phyloP scores from a whole-genome alignment of 2,329 filamentous ascomycete species.

The Calonectria honghensis region DNA sequence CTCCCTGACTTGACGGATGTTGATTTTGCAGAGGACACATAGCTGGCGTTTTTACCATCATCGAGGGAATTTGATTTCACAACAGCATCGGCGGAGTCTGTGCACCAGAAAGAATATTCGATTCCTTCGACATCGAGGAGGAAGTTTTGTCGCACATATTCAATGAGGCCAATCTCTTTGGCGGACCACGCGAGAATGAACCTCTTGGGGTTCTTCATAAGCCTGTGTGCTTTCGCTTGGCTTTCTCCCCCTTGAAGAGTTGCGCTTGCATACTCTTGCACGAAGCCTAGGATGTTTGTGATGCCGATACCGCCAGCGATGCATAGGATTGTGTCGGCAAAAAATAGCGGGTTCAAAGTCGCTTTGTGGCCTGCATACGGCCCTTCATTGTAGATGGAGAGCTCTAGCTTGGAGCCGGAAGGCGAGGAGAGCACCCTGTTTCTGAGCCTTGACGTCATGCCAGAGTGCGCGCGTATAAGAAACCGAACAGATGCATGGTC shows the following conservation, averaged over 20 bases:
- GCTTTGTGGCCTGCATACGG: conserved; percentile 24
- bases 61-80: neutral
- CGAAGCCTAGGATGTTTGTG: conserved; percentile 17
- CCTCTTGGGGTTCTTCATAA: neutral
- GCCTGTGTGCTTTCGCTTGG: neutral
- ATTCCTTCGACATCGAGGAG: neutral
- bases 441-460: neutral
- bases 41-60: neutral
- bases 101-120: conserved; percentile 10
- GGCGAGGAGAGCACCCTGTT: neutral
- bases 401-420: neutral
- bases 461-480: neutral
- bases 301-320: conserved; percentile 36
- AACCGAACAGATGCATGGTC: neutral
- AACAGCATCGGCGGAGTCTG: neutral
- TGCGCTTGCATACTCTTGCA: neutral
- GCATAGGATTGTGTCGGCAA: conserved; percentile 25
- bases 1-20: neutral
- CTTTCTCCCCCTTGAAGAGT: neutral
- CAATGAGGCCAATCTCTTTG: conserved; percentile 2
- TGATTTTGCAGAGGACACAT: neutral
- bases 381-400: conserved; percentile 6
- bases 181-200: conserved; percentile 14
- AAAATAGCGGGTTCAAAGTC: neutral
- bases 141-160: neutral